These are phyloP conservation scores for Dicorynia guianensis DNA, from an alignment of 306 rosid genomes.

Conservation along the genomic window DNA sequence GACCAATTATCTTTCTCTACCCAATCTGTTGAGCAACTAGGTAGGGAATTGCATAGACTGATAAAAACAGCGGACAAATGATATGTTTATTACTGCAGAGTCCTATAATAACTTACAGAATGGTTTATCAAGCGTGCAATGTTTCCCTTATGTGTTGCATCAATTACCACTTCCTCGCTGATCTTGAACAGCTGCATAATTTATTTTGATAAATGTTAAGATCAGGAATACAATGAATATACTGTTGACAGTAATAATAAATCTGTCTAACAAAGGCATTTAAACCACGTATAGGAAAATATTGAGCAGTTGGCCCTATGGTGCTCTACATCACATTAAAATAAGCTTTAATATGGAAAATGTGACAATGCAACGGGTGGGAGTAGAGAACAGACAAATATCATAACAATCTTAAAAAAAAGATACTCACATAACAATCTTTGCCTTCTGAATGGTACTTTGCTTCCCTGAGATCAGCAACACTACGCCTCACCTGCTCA, in stretches of 20 bases:
- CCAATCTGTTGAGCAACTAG: background rate
- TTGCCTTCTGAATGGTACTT: constrained; percentile 80
- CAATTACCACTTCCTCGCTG: constrained; percentile 92
- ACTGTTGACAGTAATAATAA: constrained; percentile 17
- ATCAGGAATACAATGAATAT: constrained; percentile 34
- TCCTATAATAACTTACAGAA: constrained; percentile 67
- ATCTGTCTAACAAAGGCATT: constrained; percentile 35
- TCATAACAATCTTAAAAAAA: constrained; percentile 20
- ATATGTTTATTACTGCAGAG: background rate
- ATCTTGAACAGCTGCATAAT: constrained; percentile 94
- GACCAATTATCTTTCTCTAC: background rate
- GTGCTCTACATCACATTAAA: constrained; percentile 7
- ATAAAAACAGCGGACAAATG: background rate
- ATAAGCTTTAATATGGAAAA: background rate
- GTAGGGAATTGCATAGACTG: constrained; percentile 5
- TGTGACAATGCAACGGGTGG: background rate
- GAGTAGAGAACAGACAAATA: constrained; percentile 1
- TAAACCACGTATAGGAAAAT: constrained; percentile 11
- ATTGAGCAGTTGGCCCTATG: constrained; percentile 5
- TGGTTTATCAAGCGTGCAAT: constrained; percentile 95
- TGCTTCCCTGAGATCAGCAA: constrained; percentile 89
- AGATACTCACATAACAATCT: constrained; percentile 89
- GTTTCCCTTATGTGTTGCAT: constrained; percentile 84
- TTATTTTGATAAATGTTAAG: constrained; percentile 34
- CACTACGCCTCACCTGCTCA: constrained; percentile 81